Conservation (phyloP, 805 yeast genomes). For the Saturnispora bothae region DNA sequence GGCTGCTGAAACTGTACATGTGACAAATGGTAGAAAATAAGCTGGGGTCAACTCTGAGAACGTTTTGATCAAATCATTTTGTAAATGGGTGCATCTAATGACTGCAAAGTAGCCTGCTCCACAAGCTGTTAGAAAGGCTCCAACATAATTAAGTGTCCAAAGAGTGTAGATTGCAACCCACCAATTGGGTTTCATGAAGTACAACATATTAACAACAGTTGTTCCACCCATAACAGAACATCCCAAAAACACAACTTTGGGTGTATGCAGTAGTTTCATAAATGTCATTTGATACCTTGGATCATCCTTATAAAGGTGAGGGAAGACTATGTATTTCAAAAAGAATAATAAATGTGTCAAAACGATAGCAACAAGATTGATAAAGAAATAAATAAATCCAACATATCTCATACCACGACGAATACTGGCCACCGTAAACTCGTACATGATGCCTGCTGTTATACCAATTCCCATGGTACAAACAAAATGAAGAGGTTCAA, state of each 20-base stretch:
- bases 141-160: slow-evolving; percentile 62
- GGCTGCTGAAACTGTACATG: slow-evolving; percentile 67
- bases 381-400: slow-evolving; percentile 53
- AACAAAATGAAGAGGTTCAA: slow-evolving; percentile 54
- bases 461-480: slow-evolving; percentile 85
- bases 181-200: slow-evolving; percentile 32
- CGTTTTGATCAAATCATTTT: slow-evolving; percentile 16
- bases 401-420: slow-evolving; percentile 24
- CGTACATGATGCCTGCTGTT: slow-evolving; percentile 45
- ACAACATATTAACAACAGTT: slow-evolving; percentile 51
- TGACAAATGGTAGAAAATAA: slow-evolving; percentile 64
- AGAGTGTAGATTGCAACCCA: slow-evolving; percentile 43
- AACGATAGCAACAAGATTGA: slow-evolving; percentile 41
- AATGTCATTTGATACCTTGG: slow-evolving; percentile 13
- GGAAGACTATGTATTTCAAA: slow-evolving; percentile 29
- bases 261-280: slow-evolving; percentile 27
- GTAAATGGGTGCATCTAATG: slow-evolving; percentile 6
- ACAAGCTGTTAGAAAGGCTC: slow-evolving; percentile 53
- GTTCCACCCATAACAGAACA: slow-evolving; percentile 72
- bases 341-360: slow-evolving; percentile 33
- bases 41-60: slow-evolving; percentile 41
- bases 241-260: slow-evolving; percentile 57
- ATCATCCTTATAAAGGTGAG: slow-evolving; percentile 13
- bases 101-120: slow-evolving; percentile 44
- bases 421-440: slow-evolving; percentile 52